Evolutionary conservation across 805 yeast species (phyloP).

Genomic region (Clavispora asparagi): DNA sequence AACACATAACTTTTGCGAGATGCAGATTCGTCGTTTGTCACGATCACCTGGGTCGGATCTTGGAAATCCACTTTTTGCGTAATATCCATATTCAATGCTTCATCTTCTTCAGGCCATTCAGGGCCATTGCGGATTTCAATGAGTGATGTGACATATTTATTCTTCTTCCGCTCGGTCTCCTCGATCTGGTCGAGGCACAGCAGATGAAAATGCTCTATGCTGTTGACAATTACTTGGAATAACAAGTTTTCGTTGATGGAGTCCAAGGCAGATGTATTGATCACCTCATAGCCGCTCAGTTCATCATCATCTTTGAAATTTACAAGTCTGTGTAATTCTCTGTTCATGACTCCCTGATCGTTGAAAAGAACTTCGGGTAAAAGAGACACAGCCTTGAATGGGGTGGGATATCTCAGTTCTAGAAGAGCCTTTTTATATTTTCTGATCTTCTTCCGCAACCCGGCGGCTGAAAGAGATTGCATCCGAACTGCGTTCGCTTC

Average conservation of each 20-base stretch:
- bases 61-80: constrained; percentile 41
- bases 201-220: constrained; percentile 21
- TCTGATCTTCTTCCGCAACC: constrained; percentile 29
- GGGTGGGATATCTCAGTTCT: constrained; percentile 32
- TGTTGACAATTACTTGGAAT: constrained; percentile 33
- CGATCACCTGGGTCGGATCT: constrained; percentile 41
- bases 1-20: constrained; percentile 29
- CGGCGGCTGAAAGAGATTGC: constrained; percentile 22
- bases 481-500: constrained; percentile 12
- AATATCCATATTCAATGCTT: constrained; percentile 26
- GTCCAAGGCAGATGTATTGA: constrained; percentile 24
- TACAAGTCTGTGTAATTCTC: constrained; percentile 27
- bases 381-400: constrained; percentile 30
- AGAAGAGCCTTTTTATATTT: constrained; percentile 24
- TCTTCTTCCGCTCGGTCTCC: not conserved
- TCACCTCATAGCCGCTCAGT: constrained; percentile 15
- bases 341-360: constrained; percentile 25
- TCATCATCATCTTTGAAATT: constrained; percentile 15
- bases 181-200: not conserved
- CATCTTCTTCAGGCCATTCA: constrained; percentile 35
- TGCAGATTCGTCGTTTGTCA: constrained; percentile 34
- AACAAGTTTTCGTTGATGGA: constrained; percentile 31
- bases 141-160: constrained; percentile 17
- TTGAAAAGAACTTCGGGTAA: constrained; percentile 33
- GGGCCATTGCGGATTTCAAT: constrained; percentile 41